Base-by-base conservation (phyloP, 78 protist genomes). In the Dictyostelium intermedium region DNA sequence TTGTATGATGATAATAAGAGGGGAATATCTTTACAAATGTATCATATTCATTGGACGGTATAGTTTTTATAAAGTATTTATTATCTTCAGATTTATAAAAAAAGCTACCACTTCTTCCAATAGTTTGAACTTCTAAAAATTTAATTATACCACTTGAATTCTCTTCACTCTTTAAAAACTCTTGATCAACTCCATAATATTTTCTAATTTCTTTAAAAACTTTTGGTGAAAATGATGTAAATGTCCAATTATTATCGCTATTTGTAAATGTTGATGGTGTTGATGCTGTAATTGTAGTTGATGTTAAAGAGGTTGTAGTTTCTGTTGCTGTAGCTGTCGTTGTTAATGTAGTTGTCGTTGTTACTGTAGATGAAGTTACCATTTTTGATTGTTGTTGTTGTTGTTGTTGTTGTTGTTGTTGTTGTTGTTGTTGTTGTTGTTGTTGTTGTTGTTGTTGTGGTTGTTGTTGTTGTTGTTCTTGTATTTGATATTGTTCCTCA, bases 31-130 rank as follows among this genome's bases (percentile, higher is more conserved):
- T 91, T 27, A 76, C 20, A 47, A 91, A 91, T 18, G 91, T 85
- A 11, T 78, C 41, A 66, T 77, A 84, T 72, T 94, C 96, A 56
- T 72, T 91, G n/a, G 34, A 32, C 4, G 96, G 96, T 8, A 94
- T 70, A 1, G 96, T 94, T 47, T 94, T 94, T 5, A 94, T 32
- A 66, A 89, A 85, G 50, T 89, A 94, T 76, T 69, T 41, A 18
- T 32, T 45, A 77, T 87, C 93, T 1, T 43, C 34, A 13, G 96
- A 85, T 81, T 63, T 80, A 74, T 87, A 94, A 23, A 94, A 94
- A 78, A 94, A 94, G 30, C 93, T 85, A 43, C 96, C 96, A 84
- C 93, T 87, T 47, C 96, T 76, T 30, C 96, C 96, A 66, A 91
- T 87, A 0, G 96, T 87, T 43, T 34, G 73, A 70, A 94, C 96